phyloP scores from a whole-genome alignment of 768 basidiomycete genomes.

The Pseudohyphozyma bogoriensis region DNA sequence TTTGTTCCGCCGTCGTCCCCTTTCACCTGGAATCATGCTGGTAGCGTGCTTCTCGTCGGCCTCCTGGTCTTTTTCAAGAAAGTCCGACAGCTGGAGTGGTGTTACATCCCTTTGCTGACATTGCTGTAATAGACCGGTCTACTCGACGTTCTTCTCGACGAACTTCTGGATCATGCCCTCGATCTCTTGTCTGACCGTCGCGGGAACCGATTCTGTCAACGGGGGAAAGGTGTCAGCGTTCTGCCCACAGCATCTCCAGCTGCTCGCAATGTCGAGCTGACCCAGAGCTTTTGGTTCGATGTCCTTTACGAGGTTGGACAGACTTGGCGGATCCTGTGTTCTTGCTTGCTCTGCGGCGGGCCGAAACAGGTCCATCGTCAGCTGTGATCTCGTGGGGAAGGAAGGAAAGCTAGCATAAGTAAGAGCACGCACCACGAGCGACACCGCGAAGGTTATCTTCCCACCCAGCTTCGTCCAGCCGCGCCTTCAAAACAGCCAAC shows the following conservation, averaged over 20 bases:
- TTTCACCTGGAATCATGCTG: not conserved
- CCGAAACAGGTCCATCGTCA: not conserved
- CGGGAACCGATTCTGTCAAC: constrained; percentile 10
- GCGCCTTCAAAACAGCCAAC: constrained; percentile 73
- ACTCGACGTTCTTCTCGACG: constrained; percentile 26
- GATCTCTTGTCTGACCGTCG: constrained; percentile 13
- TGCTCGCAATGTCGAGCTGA: not conserved
- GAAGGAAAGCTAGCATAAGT: not conserved
- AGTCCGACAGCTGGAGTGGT: not conserved
- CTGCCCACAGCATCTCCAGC: not conserved
- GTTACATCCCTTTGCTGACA: too few species aligned
- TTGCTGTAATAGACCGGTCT: not conserved
- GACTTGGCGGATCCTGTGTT: constrained; percentile 86
- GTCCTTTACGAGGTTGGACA: constrained; percentile 82
- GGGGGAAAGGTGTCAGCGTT: not conserved
- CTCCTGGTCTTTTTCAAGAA: not conserved
- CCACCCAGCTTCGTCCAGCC: constrained; percentile 71
- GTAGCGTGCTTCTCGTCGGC: not conserved
- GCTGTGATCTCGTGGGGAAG: too few species aligned
- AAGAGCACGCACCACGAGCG: constrained; percentile 10
- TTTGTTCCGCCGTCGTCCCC: not conserved
- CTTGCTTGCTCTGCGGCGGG: constrained; percentile 63
- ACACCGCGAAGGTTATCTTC: constrained; percentile 78
- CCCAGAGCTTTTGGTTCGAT: constrained; percentile 59
- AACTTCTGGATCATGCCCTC: constrained; percentile 22